These are phyloP conservation scores for Carex pumila DNA, from an alignment of 176 grass and related monocot genomes.

Conservation along the genomic window DNA sequence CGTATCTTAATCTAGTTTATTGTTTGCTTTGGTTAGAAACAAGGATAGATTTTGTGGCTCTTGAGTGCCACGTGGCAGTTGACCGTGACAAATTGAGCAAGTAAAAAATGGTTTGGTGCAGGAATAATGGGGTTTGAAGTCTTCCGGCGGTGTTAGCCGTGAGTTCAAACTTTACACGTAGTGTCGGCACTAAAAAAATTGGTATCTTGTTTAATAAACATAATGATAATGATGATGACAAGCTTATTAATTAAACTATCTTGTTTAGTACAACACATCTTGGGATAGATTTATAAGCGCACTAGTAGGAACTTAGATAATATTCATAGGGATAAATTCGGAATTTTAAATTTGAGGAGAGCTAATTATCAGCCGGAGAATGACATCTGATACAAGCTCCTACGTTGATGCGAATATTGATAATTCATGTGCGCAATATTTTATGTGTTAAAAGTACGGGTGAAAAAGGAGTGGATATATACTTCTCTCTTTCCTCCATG, in stretches of 20 bases:
- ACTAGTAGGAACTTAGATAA: background rate
- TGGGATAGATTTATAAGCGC: background rate
- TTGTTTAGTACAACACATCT: background rate
- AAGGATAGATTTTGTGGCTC: background rate
- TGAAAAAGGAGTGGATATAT: no score
- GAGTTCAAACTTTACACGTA: background rate
- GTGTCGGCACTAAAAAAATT: background rate
- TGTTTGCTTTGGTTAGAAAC: background rate
- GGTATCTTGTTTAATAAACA: background rate
- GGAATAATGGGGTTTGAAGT: background rate
- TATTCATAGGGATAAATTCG: no score
- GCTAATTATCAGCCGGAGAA: no score
- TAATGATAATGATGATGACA: background rate
- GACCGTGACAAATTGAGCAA: background rate
- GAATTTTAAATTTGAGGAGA: no score
- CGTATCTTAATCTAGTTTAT: constrained; percentile 13
- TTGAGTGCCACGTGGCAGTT: background rate
- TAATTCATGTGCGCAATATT: no score
- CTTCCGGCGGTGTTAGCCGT: background rate
- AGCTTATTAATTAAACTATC: background rate
- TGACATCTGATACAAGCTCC: no score
- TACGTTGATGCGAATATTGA: no score
- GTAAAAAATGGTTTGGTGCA: background rate
- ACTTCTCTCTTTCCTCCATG: no score
- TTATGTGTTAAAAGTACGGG: no score